A percentile compares a stretch with the other conserved stretches of the same genome.
These are phyloP conservation scores for Bondarzewia mesenterica DNA, from an alignment of 1,284 basidiomycete species.

Conservation along the genomic window DNA sequence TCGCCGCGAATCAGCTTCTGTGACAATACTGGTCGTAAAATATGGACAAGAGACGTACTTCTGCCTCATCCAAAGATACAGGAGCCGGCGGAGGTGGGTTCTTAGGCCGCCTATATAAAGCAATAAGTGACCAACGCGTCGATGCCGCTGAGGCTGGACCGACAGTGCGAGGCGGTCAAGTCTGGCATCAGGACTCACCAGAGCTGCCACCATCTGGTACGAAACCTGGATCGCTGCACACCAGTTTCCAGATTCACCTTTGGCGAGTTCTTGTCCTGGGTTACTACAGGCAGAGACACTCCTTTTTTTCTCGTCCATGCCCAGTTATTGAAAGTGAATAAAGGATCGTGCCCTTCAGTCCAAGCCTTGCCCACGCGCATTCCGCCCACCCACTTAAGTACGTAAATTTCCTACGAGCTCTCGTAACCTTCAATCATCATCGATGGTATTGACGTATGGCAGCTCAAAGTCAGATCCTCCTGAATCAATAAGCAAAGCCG, in stretches of 20 bases:
- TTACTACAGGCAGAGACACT: not conserved
- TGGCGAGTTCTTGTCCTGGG: not conserved
- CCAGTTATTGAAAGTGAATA: not conserved
- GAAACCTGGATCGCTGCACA: conserved; percentile 32
- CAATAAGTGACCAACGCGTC: not conserved
- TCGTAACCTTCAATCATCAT: no score
- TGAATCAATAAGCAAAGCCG: not conserved
- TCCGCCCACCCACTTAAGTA: no score
- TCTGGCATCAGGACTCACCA: no score
- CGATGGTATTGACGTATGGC: no score
- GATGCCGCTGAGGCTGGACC: no score
- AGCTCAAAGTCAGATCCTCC: not conserved
- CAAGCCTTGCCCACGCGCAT: no score
- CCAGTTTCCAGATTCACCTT: conserved; percentile 39
- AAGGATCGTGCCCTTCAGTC: no score
- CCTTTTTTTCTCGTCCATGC: not conserved
- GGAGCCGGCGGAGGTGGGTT: conserved; percentile 52
- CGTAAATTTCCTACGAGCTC: no score
- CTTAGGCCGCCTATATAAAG: conserved; percentile 43
- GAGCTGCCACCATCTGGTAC: conserved; percentile 42
- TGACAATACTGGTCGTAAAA: not conserved
- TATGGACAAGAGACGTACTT: conserved; percentile 4
- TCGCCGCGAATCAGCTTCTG: not conserved
- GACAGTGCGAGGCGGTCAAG: conserved; percentile 4
- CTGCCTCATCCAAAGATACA: conserved; percentile 47